Conservation (phyloP, 441 rosid genomes). For the Gossypium davidsonii region DNA sequence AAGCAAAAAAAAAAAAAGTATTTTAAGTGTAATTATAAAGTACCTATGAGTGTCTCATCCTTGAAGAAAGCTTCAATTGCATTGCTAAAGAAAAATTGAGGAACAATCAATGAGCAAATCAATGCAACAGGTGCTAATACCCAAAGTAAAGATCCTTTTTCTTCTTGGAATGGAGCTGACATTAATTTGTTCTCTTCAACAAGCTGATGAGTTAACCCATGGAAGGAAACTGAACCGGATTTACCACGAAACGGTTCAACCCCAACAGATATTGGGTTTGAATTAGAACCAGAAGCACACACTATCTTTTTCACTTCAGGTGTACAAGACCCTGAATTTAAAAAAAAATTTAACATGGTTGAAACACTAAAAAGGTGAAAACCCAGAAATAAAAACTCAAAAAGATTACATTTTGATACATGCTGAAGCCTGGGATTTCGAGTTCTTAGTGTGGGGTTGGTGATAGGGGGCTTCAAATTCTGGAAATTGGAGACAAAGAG, state of each 20-base stretch:
- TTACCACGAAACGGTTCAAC: conserved; percentile 66
- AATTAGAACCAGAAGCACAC: conserved; percentile 29
- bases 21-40: neutral
- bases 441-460: conserved; percentile 10
- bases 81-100: conserved; percentile 61
- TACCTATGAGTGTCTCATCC: conserved; percentile 52
- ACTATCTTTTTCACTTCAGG: conserved; percentile 18
- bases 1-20: neutral
- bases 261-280: conserved; percentile 24
- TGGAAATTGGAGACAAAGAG: neutral
- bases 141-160: conserved; percentile 65
- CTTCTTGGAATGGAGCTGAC: conserved; percentile 68
- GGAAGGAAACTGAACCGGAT: conserved; percentile 71
- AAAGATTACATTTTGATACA: conserved; percentile 23
- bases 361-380: neutral
- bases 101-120: conserved; percentile 57
- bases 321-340: conserved; percentile 19
- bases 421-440: conserved; percentile 8
- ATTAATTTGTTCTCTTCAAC: conserved; percentile 65
- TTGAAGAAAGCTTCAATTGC: conserved; percentile 43
- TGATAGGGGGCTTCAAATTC: conserved; percentile 25
- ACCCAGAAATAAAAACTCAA: neutral
- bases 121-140: conserved; percentile 60
- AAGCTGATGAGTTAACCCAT: conserved; percentile 62
- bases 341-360: neutral